These are phyloP conservation scores for Thelephora terrestris DNA, from an alignment of 1,284 basidiomycete genomes.

Conservation along the genomic window DNA sequence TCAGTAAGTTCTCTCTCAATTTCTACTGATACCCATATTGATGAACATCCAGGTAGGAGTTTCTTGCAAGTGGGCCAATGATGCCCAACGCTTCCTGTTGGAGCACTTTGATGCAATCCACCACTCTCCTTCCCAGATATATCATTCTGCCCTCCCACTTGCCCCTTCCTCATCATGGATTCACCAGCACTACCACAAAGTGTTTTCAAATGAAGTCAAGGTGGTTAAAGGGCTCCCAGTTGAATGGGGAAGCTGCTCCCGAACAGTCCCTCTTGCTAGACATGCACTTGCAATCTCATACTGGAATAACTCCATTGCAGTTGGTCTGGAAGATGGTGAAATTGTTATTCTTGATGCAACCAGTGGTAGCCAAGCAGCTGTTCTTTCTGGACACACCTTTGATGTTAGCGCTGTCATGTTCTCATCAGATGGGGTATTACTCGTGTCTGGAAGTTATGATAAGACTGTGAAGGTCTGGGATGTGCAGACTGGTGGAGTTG, in stretches of 20 bases:
- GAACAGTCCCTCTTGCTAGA: background rate
- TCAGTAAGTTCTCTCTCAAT: too few species aligned
- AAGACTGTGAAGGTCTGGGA: too few species aligned
- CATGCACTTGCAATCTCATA: background rate
- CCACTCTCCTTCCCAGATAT: too few species aligned
- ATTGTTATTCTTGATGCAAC: background rate
- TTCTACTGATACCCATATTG: too few species aligned
- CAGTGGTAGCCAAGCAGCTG: background rate
- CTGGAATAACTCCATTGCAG: background rate
- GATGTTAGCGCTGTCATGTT: constrained; percentile 1
- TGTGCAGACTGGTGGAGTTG: too few species aligned
- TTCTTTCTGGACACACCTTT: background rate
- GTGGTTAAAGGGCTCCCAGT: background rate
- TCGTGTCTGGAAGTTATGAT: too few species aligned
- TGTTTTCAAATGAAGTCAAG: background rate
- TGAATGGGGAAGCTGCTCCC: background rate
- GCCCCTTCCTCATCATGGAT: background rate
- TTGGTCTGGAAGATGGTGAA: background rate
- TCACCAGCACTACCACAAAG: background rate
- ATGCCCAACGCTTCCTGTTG: too few species aligned
- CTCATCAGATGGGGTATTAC: constrained; percentile 3
- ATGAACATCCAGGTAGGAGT: too few species aligned
- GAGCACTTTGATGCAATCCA: too few species aligned
- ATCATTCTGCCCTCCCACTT: background rate
- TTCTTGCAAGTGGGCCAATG: too few species aligned